phyloP scores from a whole-genome alignment of 116 monocot species.

The Dioscorea cayenensis region DNA sequence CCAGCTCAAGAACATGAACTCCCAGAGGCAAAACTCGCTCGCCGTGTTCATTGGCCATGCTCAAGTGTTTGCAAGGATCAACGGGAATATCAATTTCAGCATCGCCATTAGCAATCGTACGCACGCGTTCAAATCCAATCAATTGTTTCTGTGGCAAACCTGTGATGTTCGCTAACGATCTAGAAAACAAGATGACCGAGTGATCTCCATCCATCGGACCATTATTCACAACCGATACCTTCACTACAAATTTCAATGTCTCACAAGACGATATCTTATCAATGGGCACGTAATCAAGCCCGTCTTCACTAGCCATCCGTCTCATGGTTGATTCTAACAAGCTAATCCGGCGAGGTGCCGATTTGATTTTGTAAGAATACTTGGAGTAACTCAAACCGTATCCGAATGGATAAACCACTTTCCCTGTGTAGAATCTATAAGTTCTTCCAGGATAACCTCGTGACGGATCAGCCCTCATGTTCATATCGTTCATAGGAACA shows the following conservation, averaged over 20 bases:
- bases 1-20: conserved; percentile 49
- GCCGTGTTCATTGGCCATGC: conserved; percentile 49
- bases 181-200: conserved; percentile 49
- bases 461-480: conserved; percentile 80
- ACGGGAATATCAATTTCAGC: conserved; percentile 29
- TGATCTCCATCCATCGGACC: conserved; percentile 67
- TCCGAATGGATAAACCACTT: conserved; percentile 68
- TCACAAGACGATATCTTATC: conserved; percentile 44
- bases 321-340: conserved; percentile 10
- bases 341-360: conserved; percentile 38
- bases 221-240: conserved; percentile 36
- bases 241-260: conserved; percentile 37
- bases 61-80: conserved; percentile 78
- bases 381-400: conserved; percentile 82
- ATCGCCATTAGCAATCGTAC: conserved; percentile 8
- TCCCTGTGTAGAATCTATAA: conserved; percentile 79
- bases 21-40: conserved; percentile 42
- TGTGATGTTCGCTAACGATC: conserved; percentile 11
- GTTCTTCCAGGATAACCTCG: conserved; percentile 78
- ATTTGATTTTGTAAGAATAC: conserved; percentile 39
- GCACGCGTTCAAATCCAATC: conserved; percentile 69
- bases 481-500: conserved; percentile 89
- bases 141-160: conserved; percentile 60
- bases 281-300: conserved; percentile 29
- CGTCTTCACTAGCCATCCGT: conserved; percentile 13